phyloP scores from a whole-genome alignment of 345 rosid species.

The Erucastrum elatum region DNA sequence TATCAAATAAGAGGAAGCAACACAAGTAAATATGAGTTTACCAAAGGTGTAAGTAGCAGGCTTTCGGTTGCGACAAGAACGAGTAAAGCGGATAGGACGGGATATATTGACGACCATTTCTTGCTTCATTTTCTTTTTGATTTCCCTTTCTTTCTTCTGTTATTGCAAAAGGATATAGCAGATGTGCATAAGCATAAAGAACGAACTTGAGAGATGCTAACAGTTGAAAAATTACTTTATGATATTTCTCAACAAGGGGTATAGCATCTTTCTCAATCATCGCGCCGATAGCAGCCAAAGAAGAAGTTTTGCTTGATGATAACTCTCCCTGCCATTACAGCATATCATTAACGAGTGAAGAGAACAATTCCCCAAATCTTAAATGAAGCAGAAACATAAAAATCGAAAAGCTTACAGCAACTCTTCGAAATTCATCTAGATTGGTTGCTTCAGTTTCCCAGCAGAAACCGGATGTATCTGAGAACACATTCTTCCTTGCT shows the following conservation, averaged over 20 bases:
- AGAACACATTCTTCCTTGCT: conserved; percentile 40
- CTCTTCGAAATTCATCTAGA: conserved; percentile 60
- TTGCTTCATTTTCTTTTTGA: conserved; percentile 56
- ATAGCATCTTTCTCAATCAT: conserved; percentile 54
- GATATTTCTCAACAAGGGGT: conserved; percentile 59
- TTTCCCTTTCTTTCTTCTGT: conserved; percentile 72
- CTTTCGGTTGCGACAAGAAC: conserved; percentile 66
- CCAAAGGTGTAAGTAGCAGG: conserved; percentile 72
- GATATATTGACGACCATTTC: conserved; percentile 46
- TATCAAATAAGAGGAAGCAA: conserved; percentile 14
- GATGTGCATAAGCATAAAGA: conserved; percentile 5
- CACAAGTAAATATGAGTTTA: conserved; percentile 36
- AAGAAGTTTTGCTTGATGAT: conserved; percentile 51
- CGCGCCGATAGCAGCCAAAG: conserved; percentile 55
- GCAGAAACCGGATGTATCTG: conserved; percentile 32
- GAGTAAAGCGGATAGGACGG: conserved; percentile 41
- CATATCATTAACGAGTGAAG: background rate
- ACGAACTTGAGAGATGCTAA: background rate
- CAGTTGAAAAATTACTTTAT: conserved; percentile 50
- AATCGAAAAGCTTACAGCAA: conserved; percentile 49
- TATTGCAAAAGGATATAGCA: background rate
- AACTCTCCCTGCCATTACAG: conserved; percentile 58
- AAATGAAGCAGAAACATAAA: conserved; percentile 15
- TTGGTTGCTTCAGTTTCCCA: conserved; percentile 89
- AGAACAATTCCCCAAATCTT: background rate